Conservation (phyloP, 2,329 filamentous ascomycete species). For the Microthyrium microscopicum region DNA sequence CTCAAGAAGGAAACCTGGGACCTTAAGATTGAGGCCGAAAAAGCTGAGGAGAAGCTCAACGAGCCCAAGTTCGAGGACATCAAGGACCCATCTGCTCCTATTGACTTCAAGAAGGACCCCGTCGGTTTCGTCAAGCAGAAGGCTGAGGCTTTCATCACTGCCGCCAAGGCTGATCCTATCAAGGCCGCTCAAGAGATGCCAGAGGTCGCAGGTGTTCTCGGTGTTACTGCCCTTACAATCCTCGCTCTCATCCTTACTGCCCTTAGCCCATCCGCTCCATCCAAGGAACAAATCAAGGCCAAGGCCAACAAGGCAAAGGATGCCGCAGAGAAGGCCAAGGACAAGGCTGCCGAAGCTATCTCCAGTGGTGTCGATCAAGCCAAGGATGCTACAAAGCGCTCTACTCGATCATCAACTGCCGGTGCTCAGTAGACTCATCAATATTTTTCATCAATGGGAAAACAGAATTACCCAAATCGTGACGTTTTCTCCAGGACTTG, state of each 20-base stretch:
- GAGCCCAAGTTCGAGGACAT: conserved; percentile 58
- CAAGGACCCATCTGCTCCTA: conserved; percentile 51
- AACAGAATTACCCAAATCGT: too few relatives aligned
- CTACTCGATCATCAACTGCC: conserved; percentile 3
- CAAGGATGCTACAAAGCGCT: conserved; percentile 51
- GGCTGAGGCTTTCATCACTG: conserved; percentile 73
- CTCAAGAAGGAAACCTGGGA: conserved; percentile 80
- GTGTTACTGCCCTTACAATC: conserved; percentile 50
- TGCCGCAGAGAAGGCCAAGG: conserved; percentile 45
- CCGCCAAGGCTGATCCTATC: conserved; percentile 68
- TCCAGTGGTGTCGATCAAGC: conserved; percentile 53
- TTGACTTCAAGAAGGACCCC: conserved; percentile 83
- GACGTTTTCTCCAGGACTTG: too few relatives aligned
- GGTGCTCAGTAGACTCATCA: too few relatives aligned
- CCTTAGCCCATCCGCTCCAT: conserved; percentile 42
- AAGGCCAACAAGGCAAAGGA: conserved; percentile 64
- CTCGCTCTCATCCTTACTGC: conserved; percentile 54
- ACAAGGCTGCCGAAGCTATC: conserved; percentile 50
- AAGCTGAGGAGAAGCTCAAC: conserved; percentile 58
- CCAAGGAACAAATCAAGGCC: conserved; percentile 52
- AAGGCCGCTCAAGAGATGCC: conserved; percentile 79
- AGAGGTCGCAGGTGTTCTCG: conserved; percentile 72
- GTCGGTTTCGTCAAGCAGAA: conserved; percentile 81
- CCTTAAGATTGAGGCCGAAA: conserved; percentile 71
- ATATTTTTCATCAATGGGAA: too few relatives aligned